A percentile compares a stretch with the other conserved stretches of the same genome.
phyloP scores from a whole-genome alignment of 2,329 filamentous ascomycete species.

The Calonectria naviculata region DNA sequence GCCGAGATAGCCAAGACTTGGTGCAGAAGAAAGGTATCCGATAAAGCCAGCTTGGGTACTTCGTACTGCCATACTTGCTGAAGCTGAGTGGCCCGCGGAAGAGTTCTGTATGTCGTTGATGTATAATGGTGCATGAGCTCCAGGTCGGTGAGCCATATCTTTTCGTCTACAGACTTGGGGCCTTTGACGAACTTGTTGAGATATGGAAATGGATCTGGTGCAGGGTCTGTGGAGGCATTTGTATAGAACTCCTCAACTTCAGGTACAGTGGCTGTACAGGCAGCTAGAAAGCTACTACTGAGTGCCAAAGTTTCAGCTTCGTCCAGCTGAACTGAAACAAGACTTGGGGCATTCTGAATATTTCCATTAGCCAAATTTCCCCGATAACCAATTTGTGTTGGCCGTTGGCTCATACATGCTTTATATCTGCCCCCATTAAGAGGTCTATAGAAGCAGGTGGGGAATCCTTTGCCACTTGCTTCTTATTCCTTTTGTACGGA shows the following conservation, averaged over 20 bases:
- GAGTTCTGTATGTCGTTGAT: not conserved
- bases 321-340: too few relatives aligned
- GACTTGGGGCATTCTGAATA: too few relatives aligned
- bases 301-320: not conserved
- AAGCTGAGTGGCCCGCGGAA: not conserved
- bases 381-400: too few relatives aligned
- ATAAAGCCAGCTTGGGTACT: not conserved
- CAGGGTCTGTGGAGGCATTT: not conserved
- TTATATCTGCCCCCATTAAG: too few relatives aligned
- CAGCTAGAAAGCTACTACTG: too few relatives aligned
- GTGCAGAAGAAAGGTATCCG: not conserved
- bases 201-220: not conserved
- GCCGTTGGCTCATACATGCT: too few relatives aligned
- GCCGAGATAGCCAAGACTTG: not conserved
- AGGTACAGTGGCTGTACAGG: not conserved
- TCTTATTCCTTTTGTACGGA: too few relatives aligned
- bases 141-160: not conserved
- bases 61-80: not conserved
- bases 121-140: slow-evolving; percentile 1
- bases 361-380: too few relatives aligned
- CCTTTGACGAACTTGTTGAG: not conserved
- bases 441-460: too few relatives aligned
- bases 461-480: too few relatives aligned
- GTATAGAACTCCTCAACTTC: not conserved
- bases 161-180: not conserved